phyloP scores from a whole-genome alignment of 495 filamentous ascomycete genomes.

The Neurospora tetrasperma region DNA sequence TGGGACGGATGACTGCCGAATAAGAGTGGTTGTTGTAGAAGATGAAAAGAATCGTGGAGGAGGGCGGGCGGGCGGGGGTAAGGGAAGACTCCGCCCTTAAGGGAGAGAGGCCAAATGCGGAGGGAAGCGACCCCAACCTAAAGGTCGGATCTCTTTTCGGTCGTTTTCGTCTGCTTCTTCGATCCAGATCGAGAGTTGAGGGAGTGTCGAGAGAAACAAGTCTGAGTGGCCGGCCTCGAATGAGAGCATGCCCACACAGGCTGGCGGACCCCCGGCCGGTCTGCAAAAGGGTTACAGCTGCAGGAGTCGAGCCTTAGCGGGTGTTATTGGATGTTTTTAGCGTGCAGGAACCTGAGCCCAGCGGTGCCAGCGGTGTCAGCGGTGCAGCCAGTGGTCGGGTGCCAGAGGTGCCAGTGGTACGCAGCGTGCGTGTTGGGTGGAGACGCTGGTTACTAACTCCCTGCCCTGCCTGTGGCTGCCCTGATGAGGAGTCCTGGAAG shows the following conservation, averaged over 20 bases:
- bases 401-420: not conserved
- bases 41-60: constrained; percentile 1
- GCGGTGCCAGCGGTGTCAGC: not conserved
- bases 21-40: not conserved
- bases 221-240: not conserved
- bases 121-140: constrained; percentile 6
- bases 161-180: not conserved
- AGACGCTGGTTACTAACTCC: not conserved
- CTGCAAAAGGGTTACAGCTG: not conserved
- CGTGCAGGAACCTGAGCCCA: not conserved
- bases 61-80: not conserved
- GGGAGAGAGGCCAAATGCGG: not conserved
- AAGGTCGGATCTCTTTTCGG: not conserved
- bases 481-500: constrained; percentile 2
- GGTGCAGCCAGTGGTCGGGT: not conserved
- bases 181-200: not conserved
- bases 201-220: not conserved
- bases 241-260: not conserved
- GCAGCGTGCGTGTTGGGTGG: not conserved
- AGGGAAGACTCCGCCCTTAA: constrained; percentile 3
- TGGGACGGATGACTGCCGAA: not conserved
- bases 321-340: not conserved
- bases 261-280: not conserved
- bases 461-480: not conserved
- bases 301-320: not conserved